Conservation (phyloP, 169 alveolate species). For the Plasmodium gaboni region DNA sequence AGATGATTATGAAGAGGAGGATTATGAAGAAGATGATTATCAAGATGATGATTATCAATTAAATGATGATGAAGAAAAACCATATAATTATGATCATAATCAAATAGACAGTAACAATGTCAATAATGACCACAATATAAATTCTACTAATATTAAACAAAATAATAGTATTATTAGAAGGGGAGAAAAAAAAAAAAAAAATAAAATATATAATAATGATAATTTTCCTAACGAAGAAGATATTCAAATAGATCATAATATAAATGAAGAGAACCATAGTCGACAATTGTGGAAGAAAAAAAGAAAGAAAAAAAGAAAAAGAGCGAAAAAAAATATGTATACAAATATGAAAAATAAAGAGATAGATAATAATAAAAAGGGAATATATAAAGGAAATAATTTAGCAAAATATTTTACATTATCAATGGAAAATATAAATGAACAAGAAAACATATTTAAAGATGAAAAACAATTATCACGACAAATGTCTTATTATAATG, state of each 20-base stretch:
- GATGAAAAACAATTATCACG: slow-evolving; percentile 66
- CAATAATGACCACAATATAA: neutral
- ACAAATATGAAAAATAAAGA: neutral
- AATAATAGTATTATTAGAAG: neutral
- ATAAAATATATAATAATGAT: neutral
- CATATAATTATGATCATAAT: too few species aligned
- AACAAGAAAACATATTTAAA: slow-evolving; percentile 53
- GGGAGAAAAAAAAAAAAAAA: neutral
- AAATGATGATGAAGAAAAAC: slow-evolving; percentile 17
- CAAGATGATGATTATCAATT: neutral
- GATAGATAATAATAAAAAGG: neutral
- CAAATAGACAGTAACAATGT: too few species aligned
- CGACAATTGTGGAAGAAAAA: slow-evolving; percentile 8
- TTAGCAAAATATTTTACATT: slow-evolving; percentile 45
- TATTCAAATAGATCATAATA: neutral
- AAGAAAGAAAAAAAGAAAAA: slow-evolving; percentile 2
- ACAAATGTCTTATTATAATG: slow-evolving; percentile 70
- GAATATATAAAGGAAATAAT: slow-evolving; percentile 19
- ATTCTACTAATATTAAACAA: neutral
- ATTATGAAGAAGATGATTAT: neutral
- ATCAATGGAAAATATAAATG: slow-evolving; percentile 58
- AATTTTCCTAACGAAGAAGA: neutral
- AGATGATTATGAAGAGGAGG: too few species aligned
- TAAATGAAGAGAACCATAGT: slow-evolving; percentile 3
- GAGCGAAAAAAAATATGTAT: neutral